Evolutionary conservation across 805 yeast genomes (phyloP), one percentile per base, ranked within the genome.

Genomic region (Candida silvatica): DNA sequence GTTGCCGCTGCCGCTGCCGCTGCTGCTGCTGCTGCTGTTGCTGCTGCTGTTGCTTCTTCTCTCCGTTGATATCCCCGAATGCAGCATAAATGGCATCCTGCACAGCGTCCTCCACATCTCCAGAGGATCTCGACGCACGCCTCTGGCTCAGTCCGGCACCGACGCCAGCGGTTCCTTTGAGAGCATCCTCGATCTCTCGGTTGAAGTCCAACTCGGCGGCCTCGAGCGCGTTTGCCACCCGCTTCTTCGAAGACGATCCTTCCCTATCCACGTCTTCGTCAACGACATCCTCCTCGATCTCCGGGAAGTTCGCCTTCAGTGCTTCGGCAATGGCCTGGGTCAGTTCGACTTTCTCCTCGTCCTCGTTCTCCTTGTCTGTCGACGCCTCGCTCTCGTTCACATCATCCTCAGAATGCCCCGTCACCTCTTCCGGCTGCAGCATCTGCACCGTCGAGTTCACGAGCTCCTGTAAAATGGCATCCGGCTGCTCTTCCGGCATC

Each of bases 151-250:
- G n/a, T 11, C 29, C 29, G 15, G 12, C 30, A n/a, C n/a, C 34
- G 16, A 22, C 16, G 14, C 17, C 29, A 17, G 35, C 40, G 3
- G 43, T 37, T 11, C 31, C 40, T 19, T 42, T 41, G 19, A 52
- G 40, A 5, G 58, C 56, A 31, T 46, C 48, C 5, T 46, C 47
- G 28, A 50, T 48, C 7, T 50, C 56, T 14, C 45, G 44, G 20
- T 40, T 47, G 15, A 53, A 31, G 20, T 46, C 48, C 15, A 37
- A 8, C 17, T 37, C 42, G 5, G 29, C 43, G 8, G 29, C 34
- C 26, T 14, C 17, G 4, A 35, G 25, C 8, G 36, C 30, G n/a
- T 27, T 24, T 11, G 28, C 28, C 19, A 34, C 34, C 23, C 24
- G 34, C 14, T 32, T 36, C 9, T 18, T 30, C 16, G 37, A 22